A percentile compares a stretch with the other conserved stretches of the same genome.
phyloP scores from a whole-genome alignment of 306 rosid genomes.

The Quercus parvula region DNA sequence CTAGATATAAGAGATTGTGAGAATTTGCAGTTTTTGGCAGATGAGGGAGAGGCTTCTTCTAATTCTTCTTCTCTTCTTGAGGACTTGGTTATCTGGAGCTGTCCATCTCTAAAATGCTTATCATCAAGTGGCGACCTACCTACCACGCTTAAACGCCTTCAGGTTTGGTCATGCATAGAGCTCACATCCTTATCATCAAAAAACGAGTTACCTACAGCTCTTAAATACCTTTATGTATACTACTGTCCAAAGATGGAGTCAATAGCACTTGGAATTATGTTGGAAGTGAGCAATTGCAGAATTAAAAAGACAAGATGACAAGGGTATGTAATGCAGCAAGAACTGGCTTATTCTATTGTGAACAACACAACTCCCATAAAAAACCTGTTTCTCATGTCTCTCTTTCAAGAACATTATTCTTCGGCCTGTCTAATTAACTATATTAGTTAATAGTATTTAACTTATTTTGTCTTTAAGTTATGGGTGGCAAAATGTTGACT shows the following conservation, averaged over 20 bases:
- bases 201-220: constrained; percentile 2
- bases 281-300: constrained; percentile 43
- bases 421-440: neutral
- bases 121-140: too few species aligned
- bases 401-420: neutral
- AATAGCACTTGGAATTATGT: neutral
- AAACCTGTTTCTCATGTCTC: neutral
- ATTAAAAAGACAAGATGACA: constrained; percentile 53
- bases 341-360: neutral
- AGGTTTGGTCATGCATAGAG: too few species aligned
- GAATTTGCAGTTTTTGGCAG: neutral
- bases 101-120: neutral
- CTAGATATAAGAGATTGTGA: rapidly evolving
- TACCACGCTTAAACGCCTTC: too few species aligned
- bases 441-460: neutral
- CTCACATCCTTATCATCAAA: neutral
- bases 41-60: neutral
- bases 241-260: neutral
- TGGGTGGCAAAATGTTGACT: neutral
- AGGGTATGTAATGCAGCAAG: constrained; percentile 32
- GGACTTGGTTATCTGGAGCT: rapidly evolving
- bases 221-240: neutral
- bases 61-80: neutral
- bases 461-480: neutral
- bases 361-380: neutral